Percentiles rank a stretch among this genome's conserved stretches.
Evolutionary conservation across 805 yeast species (phyloP).

Genomic region (Ogataea salicorniae): DNA sequence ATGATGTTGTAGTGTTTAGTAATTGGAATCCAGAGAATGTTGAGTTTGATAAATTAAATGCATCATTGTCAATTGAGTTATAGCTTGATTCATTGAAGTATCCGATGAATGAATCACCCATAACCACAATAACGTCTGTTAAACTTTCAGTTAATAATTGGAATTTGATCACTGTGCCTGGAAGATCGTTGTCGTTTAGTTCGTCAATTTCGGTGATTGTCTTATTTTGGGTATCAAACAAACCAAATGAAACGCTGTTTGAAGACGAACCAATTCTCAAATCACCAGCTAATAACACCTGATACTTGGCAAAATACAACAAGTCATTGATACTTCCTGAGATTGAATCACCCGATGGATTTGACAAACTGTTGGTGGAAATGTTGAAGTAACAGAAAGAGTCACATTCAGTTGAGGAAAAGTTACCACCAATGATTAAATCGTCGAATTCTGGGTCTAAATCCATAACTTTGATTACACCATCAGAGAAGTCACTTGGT

Average conservation of each 20-base stretch:
- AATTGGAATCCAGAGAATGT: constrained; percentile 38
- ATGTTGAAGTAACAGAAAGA: constrained; percentile 65
- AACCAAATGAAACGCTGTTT: constrained; percentile 39
- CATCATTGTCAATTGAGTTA: constrained; percentile 36
- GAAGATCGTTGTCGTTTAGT: constrained; percentile 21
- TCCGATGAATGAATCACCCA: constrained; percentile 36
- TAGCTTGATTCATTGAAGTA: constrained; percentile 46
- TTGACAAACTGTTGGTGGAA: constrained; percentile 48
- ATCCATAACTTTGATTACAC: constrained; percentile 36
- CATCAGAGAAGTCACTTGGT: constrained; percentile 31
- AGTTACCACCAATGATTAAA: constrained; percentile 71
- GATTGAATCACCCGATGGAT: constrained; percentile 30
- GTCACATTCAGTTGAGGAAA: constrained; percentile 45
- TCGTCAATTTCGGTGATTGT: constrained; percentile 17
- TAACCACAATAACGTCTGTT: constrained; percentile 36
- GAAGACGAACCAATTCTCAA: constrained; percentile 30
- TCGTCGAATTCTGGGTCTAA: constrained; percentile 36
- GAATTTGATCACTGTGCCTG: constrained; percentile 30
- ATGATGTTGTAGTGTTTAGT: constrained; percentile 18
- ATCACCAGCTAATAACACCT: constrained; percentile 48
- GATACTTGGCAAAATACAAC: constrained; percentile 36
- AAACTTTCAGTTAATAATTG: constrained; percentile 20
- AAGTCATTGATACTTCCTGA: constrained; percentile 53
- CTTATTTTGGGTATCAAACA: constrained; percentile 47
- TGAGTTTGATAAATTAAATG: constrained; percentile 25